phyloP scores from a whole-genome alignment of 2,329 filamentous ascomycete species.

The Dactylella cylindrospora region DNA sequence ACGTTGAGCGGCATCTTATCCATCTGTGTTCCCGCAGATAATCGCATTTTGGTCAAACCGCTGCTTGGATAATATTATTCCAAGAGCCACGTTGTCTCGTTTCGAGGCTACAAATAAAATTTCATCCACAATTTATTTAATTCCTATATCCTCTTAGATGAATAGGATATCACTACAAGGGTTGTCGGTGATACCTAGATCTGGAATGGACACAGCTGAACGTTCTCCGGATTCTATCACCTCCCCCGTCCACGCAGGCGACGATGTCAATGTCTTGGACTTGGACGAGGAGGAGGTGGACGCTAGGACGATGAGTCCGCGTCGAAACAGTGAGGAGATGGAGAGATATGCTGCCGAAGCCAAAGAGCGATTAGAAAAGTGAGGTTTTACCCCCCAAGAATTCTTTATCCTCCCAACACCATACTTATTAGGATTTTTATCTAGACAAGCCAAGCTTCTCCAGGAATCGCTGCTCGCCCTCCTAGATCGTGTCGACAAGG shows the following conservation, averaged over 20 bases:
- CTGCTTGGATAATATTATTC: too few relatives aligned
- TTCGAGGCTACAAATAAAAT: too few relatives aligned
- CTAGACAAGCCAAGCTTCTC: constrained; percentile 80
- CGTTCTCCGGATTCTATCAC: constrained; percentile 42
- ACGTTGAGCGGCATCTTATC: too few relatives aligned
- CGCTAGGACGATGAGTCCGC: constrained; percentile 89
- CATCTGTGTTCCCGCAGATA: too few relatives aligned
- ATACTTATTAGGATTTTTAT: constrained; percentile 13
- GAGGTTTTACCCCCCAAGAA: constrained; percentile 5
- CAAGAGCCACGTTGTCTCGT: too few relatives aligned
- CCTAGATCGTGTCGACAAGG: constrained; percentile 89
- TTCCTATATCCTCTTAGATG: constrained; percentile 26
- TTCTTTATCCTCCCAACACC: neutral
- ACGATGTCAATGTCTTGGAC: constrained; percentile 40
- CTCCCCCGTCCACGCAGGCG: constrained; percentile 36
- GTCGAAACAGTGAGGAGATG: constrained; percentile 85
- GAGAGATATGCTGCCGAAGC: constrained; percentile 84
- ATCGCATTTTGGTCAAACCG: too few relatives aligned
- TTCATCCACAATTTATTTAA: too few relatives aligned
- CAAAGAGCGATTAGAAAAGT: constrained; percentile 54
- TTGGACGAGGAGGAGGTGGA: constrained; percentile 67
- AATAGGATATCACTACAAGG: constrained; percentile 33
- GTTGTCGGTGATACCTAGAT: constrained; percentile 40
- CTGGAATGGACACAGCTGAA: constrained; percentile 43
- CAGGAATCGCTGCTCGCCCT: constrained; percentile 88